Evolutionary conservation across 2,329 filamentous ascomycete species (phyloP), one percentile per base, ranked within the genome.

Genomic region (Leptodontidium sp.): DNA sequence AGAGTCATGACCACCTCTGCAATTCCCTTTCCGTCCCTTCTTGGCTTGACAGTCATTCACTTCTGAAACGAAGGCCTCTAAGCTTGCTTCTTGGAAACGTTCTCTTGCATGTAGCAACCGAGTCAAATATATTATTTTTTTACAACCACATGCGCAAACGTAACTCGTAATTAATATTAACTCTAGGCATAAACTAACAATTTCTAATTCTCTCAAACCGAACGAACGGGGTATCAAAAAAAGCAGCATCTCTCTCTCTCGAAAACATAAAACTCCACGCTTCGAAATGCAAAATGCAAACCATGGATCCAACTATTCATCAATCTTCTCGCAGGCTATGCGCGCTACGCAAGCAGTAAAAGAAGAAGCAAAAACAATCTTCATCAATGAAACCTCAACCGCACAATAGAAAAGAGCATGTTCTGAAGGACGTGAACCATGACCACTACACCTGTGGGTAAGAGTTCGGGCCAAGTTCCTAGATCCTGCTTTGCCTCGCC

Each of bases 371-470:
- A 29, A 53, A 29, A 15, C 57, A 59, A 45, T 29, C 1, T 29
- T 26, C 57, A 64, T 75, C 68, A 78, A 65, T 77, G 73, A 68
- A 91, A 91, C 71, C 87, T 85, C 75, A 91, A 79, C 71, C 89
- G 84, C 45, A 91, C 86, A 74, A 91, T 91, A 57, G 87, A 89
- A 80, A 91, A 91, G 66, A 91, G 79, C 89, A 91, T 91, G 77
- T 91, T 91, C 80, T 91, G 89, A 79, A 91, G 76, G 62, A 91
- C 89, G 74, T 91, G 89, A 77, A 91, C 80, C 81, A 88, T 88
- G 26, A 91, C 89, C 26, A 87, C 87, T 24, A 90, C 86, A 65
- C 87, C 87, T 2, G 89, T 90, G 21, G 89, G 89, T 74, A 91
- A 79, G 75, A 91, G 79, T 81, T 91, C 89, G 1, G 89, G 89